Evolutionary conservation across 148 eudicot species (phyloP).

Genomic region (Silene uniflora): DNA sequence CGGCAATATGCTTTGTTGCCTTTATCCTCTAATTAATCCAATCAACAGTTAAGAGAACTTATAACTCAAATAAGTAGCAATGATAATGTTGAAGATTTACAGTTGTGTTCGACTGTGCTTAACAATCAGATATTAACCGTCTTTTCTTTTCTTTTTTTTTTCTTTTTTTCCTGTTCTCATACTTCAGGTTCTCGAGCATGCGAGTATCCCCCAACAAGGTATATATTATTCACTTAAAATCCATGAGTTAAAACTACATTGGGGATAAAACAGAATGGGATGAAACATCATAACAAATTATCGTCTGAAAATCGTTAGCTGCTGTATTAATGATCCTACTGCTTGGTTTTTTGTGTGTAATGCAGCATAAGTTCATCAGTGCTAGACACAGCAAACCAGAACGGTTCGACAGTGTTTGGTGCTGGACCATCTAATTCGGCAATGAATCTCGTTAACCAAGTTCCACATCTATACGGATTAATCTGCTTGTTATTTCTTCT

Average conservation of each 20-base stretch:
- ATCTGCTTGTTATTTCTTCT: slow-evolving; percentile 14
- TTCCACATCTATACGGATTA: neutral
- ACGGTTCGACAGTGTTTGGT: slow-evolving; percentile 63
- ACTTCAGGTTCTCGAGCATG: slow-evolving; percentile 66
- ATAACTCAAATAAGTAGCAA: too few relatives aligned
- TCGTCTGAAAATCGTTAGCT: too few relatives aligned
- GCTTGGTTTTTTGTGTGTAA: slow-evolving; percentile 1
- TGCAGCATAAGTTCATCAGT: slow-evolving; percentile 85
- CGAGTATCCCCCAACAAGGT: slow-evolving; percentile 82
- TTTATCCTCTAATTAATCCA: too few relatives aligned
- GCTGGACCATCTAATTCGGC: slow-evolving; percentile 44
- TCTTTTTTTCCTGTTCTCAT: neutral
- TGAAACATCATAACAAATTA: too few relatives aligned
- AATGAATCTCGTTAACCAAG: slow-evolving; percentile 5
- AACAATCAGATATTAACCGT: neutral
- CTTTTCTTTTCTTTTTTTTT: neutral
- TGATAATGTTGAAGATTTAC: neutral
- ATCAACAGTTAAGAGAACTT: too few relatives aligned
- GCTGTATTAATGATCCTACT: too few relatives aligned
- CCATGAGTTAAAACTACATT: neutral
- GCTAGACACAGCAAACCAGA: slow-evolving; percentile 66
- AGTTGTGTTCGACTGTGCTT: neutral
- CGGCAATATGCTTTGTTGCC: neutral
- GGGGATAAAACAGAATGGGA: neutral
- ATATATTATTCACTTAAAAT: slow-evolving; percentile 5